Percentiles rank a stretch among this genome's conserved stretches.
Conservation (phyloP, 176 grass and related monocot genomes). For the Pontederia crassipes region DNA sequence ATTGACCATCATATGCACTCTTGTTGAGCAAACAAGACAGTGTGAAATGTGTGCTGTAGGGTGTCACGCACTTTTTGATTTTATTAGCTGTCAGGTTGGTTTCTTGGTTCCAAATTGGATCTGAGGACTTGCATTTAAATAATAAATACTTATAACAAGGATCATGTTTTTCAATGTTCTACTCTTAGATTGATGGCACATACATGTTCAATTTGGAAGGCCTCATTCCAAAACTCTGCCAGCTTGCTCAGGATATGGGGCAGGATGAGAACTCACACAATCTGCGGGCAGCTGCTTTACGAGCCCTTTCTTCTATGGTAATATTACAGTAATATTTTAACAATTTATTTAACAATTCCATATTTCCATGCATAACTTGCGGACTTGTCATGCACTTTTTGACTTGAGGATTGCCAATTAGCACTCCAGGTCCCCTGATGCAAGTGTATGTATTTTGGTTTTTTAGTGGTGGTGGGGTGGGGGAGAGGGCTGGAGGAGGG, state of each 20-base stretch:
- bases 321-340: slow-evolving; percentile 2
- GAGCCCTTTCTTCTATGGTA: slow-evolving; percentile 97
- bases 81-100: slow-evolving; percentile 81
- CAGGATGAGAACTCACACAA: slow-evolving; percentile 43
- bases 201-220: slow-evolving; percentile 98
- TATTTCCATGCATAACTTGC: too few species aligned
- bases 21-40: slow-evolving; percentile 83
- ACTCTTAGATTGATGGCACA: slow-evolving; percentile 58
- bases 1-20: slow-evolving; percentile 61
- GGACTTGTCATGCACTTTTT: too few species aligned
- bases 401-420: too few species aligned
- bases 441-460: too few species aligned
- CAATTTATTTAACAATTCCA: background rate
- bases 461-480: too few species aligned
- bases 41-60: slow-evolving; percentile 66
- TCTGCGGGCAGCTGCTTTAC: slow-evolving; percentile 63
- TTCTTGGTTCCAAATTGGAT: slow-evolving; percentile 8
- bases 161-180: background rate
- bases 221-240: slow-evolving; percentile 68
- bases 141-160: background rate
- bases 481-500: too few species aligned
- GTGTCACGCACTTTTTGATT: slow-evolving; percentile 80
- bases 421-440: too few species aligned
- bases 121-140: background rate
- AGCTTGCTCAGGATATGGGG: slow-evolving; percentile 67